A percentile compares a stretch with the other conserved stretches of the same genome.
Evolutionary conservation across 495 filamentous ascomycete species (phyloP).

Genomic region (Penicillium egyptiacum): DNA sequence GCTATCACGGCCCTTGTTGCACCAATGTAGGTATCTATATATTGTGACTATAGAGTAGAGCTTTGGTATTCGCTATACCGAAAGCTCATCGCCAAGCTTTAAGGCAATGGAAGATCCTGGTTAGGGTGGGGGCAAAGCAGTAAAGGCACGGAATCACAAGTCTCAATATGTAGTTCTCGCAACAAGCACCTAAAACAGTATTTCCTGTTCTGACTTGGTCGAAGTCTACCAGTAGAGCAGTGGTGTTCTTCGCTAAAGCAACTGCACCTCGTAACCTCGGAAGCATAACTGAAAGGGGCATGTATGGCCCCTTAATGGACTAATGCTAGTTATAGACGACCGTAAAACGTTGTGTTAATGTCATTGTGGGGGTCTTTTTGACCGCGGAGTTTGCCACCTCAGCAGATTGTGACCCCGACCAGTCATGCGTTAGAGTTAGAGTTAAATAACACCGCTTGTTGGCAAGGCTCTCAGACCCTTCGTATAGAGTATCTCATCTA

Average conservation of each 20-base stretch:
- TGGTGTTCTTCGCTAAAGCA: constrained; percentile 5
- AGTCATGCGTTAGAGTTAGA: constrained; percentile 1
- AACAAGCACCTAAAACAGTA: background rate
- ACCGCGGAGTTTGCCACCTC: background rate
- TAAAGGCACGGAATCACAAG: background rate
- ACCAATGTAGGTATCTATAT: background rate
- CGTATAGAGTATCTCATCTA: background rate
- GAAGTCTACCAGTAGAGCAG: constrained; percentile 15
- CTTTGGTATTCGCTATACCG: background rate
- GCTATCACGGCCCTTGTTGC: background rate
- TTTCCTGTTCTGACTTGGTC: constrained; percentile 6
- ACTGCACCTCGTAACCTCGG: constrained; percentile 7
- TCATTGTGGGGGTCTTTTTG: background rate
- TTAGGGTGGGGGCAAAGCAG: background rate
- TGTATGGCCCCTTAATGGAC: background rate
- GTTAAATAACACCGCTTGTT: constrained; percentile 9
- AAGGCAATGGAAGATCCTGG: too few relatives aligned
- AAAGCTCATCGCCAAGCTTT: too few relatives aligned
- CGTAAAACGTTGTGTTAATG: background rate
- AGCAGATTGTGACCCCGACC: constrained; percentile 7
- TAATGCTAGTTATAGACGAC: background rate
- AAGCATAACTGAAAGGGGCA: background rate
- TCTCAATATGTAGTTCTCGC: background rate
- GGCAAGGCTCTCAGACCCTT: background rate
- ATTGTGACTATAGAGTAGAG: background rate